These are phyloP conservation scores for Cylindrotheca fusiformis DNA, from an alignment of 108 stramenopile species.

Conservation along the genomic window DNA sequence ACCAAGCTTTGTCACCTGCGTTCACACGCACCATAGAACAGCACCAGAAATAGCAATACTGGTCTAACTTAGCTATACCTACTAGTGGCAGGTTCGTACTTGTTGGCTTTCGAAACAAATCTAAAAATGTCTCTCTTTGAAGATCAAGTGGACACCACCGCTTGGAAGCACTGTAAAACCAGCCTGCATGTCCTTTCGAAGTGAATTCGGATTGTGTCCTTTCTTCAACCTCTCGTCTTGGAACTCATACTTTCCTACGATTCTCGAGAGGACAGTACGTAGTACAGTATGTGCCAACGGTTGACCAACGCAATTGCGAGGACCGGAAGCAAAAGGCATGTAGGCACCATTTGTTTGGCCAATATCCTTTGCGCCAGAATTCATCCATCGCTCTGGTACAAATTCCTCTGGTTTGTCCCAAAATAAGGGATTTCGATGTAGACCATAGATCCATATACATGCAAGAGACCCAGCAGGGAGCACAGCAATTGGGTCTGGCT, in stretches of 20 bases:
- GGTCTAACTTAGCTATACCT: no score
- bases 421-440: constrained; percentile 83
- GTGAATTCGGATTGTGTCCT: constrained; percentile 3
- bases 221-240: constrained; percentile 41
- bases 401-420: constrained; percentile 87
- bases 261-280: constrained; percentile 71
- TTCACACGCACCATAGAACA: no score
- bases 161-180: constrained; percentile 91
- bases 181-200: constrained; percentile 92
- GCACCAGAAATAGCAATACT: no score
- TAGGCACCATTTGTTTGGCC: constrained; percentile 77
- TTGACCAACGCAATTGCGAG: constrained; percentile 90
- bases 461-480: constrained; percentile 77
- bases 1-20: no score
- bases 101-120: no score
- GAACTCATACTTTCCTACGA: constrained; percentile 57
- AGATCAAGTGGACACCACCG: constrained; percentile 63
- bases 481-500: background rate
- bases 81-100: no score
- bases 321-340: constrained; percentile 90
- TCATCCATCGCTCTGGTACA: constrained; percentile 84
- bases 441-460: constrained; percentile 91
- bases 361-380: constrained; percentile 33
- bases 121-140: constrained; percentile 6
- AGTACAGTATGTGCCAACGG: constrained; percentile 87